A percentile compares a stretch with the other conserved stretches of the same genome.
phyloP scores from a whole-genome alignment of 352 stramenopile species.

The Aphanomyces stellatus region DNA sequence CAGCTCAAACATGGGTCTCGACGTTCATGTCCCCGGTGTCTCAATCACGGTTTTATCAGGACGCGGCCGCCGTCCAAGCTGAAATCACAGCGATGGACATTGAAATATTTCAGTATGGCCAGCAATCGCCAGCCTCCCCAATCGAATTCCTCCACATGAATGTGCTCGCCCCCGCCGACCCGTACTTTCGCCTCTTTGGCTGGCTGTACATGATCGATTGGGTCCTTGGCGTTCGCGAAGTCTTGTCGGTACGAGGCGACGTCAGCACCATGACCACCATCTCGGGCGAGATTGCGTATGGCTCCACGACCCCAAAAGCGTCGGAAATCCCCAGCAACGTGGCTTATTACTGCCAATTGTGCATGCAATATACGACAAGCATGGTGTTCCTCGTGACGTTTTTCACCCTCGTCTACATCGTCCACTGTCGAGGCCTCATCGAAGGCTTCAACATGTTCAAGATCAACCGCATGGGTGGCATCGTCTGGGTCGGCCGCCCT shows the following conservation, averaged over 20 bases:
- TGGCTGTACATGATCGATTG: not conserved
- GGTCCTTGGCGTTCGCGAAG: not conserved
- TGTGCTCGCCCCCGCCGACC: too few species aligned
- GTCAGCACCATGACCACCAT: not conserved
- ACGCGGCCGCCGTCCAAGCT: too few species aligned
- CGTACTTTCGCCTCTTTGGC: not conserved
- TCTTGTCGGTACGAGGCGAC: not conserved
- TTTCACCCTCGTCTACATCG: not conserved
- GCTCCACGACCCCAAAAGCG: not conserved
- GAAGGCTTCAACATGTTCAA: slow-evolving; percentile 9
- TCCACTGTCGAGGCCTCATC: not conserved
- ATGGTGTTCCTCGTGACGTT: not conserved
- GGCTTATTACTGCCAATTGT: not conserved
- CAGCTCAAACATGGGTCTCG: too few species aligned
- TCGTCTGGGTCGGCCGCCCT: slow-evolving; percentile 16
- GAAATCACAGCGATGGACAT: too few species aligned
- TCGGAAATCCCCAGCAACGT: not conserved
- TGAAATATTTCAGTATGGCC: too few species aligned
- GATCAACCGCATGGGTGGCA: not conserved
- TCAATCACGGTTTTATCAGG: too few species aligned
- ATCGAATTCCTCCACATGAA: too few species aligned
- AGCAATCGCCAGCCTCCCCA: too few species aligned
- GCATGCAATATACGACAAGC: not conserved
- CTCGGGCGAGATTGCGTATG: too few species aligned
- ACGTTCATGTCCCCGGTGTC: too few species aligned